Conservation (phyloP, 2,329 filamentous ascomycete species). For the Venturiaceae sp. region DNA sequence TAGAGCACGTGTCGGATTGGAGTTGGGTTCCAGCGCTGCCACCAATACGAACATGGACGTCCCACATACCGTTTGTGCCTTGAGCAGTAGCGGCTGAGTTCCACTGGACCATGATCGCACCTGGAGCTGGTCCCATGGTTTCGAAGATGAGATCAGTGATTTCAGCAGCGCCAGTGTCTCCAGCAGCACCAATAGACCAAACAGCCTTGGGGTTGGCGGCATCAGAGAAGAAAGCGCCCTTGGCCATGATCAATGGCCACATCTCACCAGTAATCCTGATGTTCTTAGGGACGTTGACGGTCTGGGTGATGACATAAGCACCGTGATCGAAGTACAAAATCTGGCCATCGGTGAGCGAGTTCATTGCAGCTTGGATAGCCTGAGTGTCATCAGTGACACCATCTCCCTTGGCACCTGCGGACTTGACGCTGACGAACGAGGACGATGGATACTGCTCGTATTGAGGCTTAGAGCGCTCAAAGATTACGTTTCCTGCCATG, state of each 20-base stretch:
- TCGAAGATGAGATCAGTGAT: slow-evolving; percentile 82
- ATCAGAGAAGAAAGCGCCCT: slow-evolving; percentile 64
- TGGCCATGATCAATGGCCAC: slow-evolving; percentile 82
- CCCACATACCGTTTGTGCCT: slow-evolving; percentile 77
- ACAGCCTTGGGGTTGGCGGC: slow-evolving; percentile 69
- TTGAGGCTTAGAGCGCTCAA: slow-evolving; percentile 81
- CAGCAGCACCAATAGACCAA: slow-evolving; percentile 70
- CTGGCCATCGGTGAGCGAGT: slow-evolving; percentile 52
- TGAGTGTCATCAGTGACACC: slow-evolving; percentile 79
- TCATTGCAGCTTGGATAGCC: slow-evolving; percentile 69
- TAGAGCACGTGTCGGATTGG: slow-evolving; percentile 69
- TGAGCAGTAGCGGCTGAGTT: slow-evolving; percentile 62
- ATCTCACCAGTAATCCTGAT: slow-evolving; percentile 86
- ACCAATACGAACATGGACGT: slow-evolving; percentile 90
- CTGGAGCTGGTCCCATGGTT: slow-evolving; percentile 72
- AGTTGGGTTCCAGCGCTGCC: slow-evolving; percentile 77
- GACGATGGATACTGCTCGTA: slow-evolving; percentile 60
- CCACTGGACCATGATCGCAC: slow-evolving; percentile 87
- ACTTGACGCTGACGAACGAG: slow-evolving; percentile 75
- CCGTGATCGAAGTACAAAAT: slow-evolving; percentile 57
- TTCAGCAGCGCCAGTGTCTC: slow-evolving; percentile 72
- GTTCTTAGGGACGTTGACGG: slow-evolving; percentile 44
- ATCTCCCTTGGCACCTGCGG: slow-evolving; percentile 76
- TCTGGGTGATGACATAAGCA: slow-evolving; percentile 51
- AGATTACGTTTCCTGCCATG: slow-evolving; percentile 56